Evolutionary conservation across 2,329 filamentous ascomycete genomes (phyloP).

Genomic region (Venturia asperata): DNA sequence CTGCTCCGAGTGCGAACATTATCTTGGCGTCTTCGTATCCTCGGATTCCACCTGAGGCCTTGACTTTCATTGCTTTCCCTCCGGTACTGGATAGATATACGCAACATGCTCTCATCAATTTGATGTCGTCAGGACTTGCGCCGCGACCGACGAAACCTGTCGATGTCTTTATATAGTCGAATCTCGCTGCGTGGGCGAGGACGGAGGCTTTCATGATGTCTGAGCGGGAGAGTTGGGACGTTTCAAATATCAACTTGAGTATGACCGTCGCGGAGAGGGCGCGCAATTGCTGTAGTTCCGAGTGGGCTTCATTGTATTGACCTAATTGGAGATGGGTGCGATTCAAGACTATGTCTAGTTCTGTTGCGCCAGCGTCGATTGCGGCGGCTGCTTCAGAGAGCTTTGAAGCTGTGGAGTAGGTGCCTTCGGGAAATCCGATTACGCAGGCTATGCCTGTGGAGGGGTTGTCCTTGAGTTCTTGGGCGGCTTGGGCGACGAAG

Average conservation of each 20-base stretch:
- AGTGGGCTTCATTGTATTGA: slow-evolving; percentile 45
- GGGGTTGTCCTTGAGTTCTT: slow-evolving; percentile 39
- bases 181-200: slow-evolving; percentile 45
- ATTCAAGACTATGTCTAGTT: slow-evolving; percentile 55
- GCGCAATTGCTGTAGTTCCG: slow-evolving; percentile 47
- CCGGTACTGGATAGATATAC: slow-evolving; percentile 39
- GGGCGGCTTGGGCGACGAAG: slow-evolving; percentile 45
- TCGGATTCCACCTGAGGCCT: slow-evolving; percentile 52
- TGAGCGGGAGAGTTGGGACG: slow-evolving; percentile 42
- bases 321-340: slow-evolving; percentile 37
- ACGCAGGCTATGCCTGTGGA: slow-evolving; percentile 50
- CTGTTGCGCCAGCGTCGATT: slow-evolving; percentile 44
- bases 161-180: slow-evolving; percentile 55
- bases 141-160: slow-evolving; percentile 53
- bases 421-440: slow-evolving; percentile 55
- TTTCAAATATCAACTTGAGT: slow-evolving; percentile 54
- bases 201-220: slow-evolving; percentile 49
- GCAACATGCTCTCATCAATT: slow-evolving; percentile 42
- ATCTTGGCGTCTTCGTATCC: slow-evolving; percentile 43
- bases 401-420: slow-evolving; percentile 45
- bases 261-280: slow-evolving; percentile 37
- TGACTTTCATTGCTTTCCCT: slow-evolving; percentile 42
- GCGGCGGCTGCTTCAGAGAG: slow-evolving; percentile 37
- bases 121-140: slow-evolving; percentile 46
- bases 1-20: slow-evolving; percentile 52